Evolutionary conservation across 768 basidiomycete genomes (phyloP), one percentile per base, ranked within the genome.

Genomic region (Butyriboletus loyo): DNA sequence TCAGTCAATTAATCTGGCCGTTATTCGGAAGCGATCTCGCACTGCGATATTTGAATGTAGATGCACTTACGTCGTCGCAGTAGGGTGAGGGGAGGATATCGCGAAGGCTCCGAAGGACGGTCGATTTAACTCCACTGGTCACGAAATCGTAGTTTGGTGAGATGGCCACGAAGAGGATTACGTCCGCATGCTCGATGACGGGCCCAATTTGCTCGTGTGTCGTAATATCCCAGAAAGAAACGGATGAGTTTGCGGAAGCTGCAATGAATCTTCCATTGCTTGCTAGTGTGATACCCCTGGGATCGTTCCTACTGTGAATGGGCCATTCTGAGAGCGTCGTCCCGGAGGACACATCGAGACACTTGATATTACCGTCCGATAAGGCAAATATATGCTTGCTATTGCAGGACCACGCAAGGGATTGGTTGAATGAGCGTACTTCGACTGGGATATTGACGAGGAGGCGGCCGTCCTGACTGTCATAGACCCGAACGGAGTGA

Each of bases 221-320:
- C 7, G n/a, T 24, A 19, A 48, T 48, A 22, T 60, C 59, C 59
- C 59, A 61, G 28, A 60, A 56, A 1, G 48, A 50, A 24, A 61
- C 7, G 0, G 46, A 48, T 9, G 46, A 55, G 14, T 38, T 17
- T 9, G 49, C 53, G 0, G 31, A 10, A 1, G 42, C 51, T 7
- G 17, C 46, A 22, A 61, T 45, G 27, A 57, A 61, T 15, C 31
- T 51, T 17, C 44, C 53, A 13, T 60, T 60, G n/a, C 10, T 14
- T 2, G 58, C 27, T 1, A 60, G 19, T 4, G 15, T 0, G 15
- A 60, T 60, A 6, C 50, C 32, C 6, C 9, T 39, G n/a, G 36
- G 27, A 21, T 49, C 30, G 5, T 24, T 34, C n/a, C 8, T n/a
- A 21, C 25, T 35, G 19, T 37, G 49, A 14, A 59, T 47, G 4